phyloP scores from a whole-genome alignment of 2,329 filamentous ascomycete genomes.

The Penicillium sp. region DNA sequence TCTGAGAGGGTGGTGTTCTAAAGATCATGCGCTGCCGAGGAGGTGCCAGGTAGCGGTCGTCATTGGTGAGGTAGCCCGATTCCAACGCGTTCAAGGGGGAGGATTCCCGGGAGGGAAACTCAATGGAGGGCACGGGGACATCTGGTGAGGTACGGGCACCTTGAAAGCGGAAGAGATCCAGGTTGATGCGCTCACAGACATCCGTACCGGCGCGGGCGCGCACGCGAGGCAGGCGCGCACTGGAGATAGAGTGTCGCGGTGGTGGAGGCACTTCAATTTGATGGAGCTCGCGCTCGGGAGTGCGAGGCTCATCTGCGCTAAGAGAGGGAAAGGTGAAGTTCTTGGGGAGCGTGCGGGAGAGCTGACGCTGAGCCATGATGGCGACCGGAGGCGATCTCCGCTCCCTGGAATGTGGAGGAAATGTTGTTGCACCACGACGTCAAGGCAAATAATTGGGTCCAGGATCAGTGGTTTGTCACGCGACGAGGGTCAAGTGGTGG shows the following conservation, averaged over 20 bases:
- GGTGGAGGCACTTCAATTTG: constrained; percentile 40
- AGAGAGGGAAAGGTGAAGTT: constrained; percentile 41
- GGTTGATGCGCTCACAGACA: constrained; percentile 32
- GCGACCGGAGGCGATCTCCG: constrained; percentile 1
- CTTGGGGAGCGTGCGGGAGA: constrained; percentile 44
- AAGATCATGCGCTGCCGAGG: constrained; percentile 33
- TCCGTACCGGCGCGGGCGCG: constrained; percentile 36
- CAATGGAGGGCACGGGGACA: constrained; percentile 40
- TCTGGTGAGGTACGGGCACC: constrained; percentile 28
- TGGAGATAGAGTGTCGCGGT: constrained; percentile 39
- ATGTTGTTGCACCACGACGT: neutral
- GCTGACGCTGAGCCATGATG: constrained; percentile 36
- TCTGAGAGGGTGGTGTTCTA: constrained; percentile 43
- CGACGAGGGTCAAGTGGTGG: neutral
- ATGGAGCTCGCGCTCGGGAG: constrained; percentile 37
- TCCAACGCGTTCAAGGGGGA: constrained; percentile 24
- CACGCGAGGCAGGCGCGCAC: constrained; percentile 36
- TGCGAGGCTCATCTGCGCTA: constrained; percentile 34
- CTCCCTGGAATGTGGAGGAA: constrained; percentile 5
- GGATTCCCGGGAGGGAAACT: constrained; percentile 27
- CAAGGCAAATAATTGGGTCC: neutral
- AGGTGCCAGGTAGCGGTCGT: constrained; percentile 37
- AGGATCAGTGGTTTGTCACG: neutral
- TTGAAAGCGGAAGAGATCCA: constrained; percentile 29
- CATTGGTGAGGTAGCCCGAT: constrained; percentile 21